Evolutionary conservation across 805 yeast species (phyloP), one percentile per base, ranked within the genome.

Genomic region (Yamadazyma endophytica): DNA sequence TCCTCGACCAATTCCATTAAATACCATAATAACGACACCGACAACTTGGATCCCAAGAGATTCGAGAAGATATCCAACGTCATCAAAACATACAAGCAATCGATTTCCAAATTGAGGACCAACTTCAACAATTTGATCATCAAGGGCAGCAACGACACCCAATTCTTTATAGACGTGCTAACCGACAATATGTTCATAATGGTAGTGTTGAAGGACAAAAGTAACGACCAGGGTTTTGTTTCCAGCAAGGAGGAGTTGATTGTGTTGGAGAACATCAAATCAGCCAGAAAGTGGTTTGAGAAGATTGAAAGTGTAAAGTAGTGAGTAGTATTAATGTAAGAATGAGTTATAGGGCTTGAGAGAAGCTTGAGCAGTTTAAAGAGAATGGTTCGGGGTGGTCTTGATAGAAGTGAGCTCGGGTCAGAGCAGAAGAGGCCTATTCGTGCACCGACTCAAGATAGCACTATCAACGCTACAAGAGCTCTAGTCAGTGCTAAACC

Each of bases 61-160:
- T 90, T 89, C 50, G 97, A 90, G 52, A 90, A 89, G 53, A 88
- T 90, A 15, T 83, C 95, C 15, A 89, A 87, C 54, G 88, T 90
- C 37, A 86, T 90, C 68, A 90, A 90, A 52, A 87, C 95, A 16
- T 90, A 85, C 59, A 88, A 92, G 50, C 97, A 90, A 58, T 83
- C 94, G 44, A 87, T 92, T 26, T 78, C 84, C 31, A 89, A 87
- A 54, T 68, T 90, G 49, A 75, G 95, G 50, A 76, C 96, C 4
- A 89, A 86, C 46, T 86, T 90, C 56, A 80, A 75, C 42, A 80
- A 84, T 28, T 59, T 90, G 29, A 76, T 82, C 13, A 68, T 90
- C 20, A 79, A 82, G 37, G 95, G 78, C 28, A 54, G 62, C 26
- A 58, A 62, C 34, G 70, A 68, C 5, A 56, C 53, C 18, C 66